Conservation (phyloP, 1,139 yeast species). For the Eremothecium sinecaudum region DNA sequence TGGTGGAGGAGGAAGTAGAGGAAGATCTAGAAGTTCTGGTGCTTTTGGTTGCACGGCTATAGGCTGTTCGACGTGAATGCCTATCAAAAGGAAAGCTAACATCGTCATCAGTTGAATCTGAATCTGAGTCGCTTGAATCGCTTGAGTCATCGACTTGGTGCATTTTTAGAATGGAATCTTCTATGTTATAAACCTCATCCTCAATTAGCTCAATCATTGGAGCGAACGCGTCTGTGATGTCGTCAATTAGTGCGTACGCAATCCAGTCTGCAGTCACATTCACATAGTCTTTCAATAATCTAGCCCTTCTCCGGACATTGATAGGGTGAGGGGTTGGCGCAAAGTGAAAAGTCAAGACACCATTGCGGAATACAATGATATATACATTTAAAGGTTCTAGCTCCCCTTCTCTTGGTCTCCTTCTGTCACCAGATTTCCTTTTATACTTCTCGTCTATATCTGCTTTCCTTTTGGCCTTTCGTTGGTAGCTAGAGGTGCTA, state of each 20-base stretch:
- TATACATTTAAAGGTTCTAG: constrained; percentile 87
- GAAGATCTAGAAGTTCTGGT: constrained; percentile 31
- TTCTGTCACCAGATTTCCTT: constrained; percentile 36
- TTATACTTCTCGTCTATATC: constrained; percentile 33
- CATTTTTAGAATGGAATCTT: constrained; percentile 81
- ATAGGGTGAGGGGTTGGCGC: constrained; percentile 94
- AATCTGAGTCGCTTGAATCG: constrained; percentile 35
- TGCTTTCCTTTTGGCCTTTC: constrained; percentile 27
- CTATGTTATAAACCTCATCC: constrained; percentile 83
- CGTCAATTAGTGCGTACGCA: constrained; percentile 92
- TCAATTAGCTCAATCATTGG: constrained; percentile 93
- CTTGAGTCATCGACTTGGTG: constrained; percentile 57
- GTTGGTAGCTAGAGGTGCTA: constrained; percentile 10
- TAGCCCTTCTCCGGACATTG: constrained; percentile 85
- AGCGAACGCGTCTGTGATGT: constrained; percentile 93
- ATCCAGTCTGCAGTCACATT: constrained; percentile 95
- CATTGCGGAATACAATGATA: constrained; percentile 81
- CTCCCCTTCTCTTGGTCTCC: constrained; percentile 57
- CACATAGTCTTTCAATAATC: constrained; percentile 76
- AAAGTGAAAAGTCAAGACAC: constrained; percentile 88
- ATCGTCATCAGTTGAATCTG: constrained; percentile 26
- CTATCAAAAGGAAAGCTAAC: constrained; percentile 9
- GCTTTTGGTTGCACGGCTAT: constrained; percentile 13
- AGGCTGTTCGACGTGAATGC: constrained; percentile 13
- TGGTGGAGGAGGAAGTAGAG: constrained; percentile 36